phyloP scores from a whole-genome alignment of 345 rosid genomes.

The Nephelium lappaceum region DNA sequence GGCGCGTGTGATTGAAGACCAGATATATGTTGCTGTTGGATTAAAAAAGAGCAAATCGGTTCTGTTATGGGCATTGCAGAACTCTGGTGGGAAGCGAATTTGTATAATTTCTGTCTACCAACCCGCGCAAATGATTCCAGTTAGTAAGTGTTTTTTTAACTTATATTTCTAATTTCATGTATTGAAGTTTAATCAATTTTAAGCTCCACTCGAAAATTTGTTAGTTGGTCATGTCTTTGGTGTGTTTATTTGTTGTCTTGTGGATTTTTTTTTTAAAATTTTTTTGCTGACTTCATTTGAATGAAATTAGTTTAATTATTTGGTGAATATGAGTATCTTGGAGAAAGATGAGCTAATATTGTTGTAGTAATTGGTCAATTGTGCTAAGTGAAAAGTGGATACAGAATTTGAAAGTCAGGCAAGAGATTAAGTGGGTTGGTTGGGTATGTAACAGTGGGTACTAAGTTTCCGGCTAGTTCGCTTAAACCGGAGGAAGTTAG shows the following conservation, averaged over 20 bases:
- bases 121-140: slow-evolving; percentile 65
- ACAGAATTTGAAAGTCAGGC: background rate
- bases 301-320: too few relatives aligned
- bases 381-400: background rate
- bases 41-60: slow-evolving; percentile 51
- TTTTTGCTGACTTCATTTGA: too few relatives aligned
- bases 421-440: background rate
- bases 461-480: slow-evolving; percentile 58
- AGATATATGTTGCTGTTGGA: slow-evolving; percentile 67
- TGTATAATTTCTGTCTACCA: slow-evolving; percentile 76
- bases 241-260: background rate
- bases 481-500: slow-evolving; percentile 59
- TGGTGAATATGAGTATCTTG: too few relatives aligned
- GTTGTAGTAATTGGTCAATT: background rate
- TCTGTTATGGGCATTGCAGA: slow-evolving; percentile 67
- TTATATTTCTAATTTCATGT: background rate
- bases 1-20: slow-evolving; percentile 59
- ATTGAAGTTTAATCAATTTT: background rate
- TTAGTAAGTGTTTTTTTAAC: slow-evolving; percentile 42
- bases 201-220: background rate
- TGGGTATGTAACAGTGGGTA: slow-evolving; percentile 64
- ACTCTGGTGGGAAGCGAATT: slow-evolving; percentile 72
- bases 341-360: too few relatives aligned
- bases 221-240: background rate
- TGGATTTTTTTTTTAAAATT: background rate